A percentile compares a stretch with the other conserved stretches of the same genome.
Evolutionary conservation across 2,329 filamentous ascomycete genomes (phyloP).

Genomic region (Pseudogymnoascus verrucosus): DNA sequence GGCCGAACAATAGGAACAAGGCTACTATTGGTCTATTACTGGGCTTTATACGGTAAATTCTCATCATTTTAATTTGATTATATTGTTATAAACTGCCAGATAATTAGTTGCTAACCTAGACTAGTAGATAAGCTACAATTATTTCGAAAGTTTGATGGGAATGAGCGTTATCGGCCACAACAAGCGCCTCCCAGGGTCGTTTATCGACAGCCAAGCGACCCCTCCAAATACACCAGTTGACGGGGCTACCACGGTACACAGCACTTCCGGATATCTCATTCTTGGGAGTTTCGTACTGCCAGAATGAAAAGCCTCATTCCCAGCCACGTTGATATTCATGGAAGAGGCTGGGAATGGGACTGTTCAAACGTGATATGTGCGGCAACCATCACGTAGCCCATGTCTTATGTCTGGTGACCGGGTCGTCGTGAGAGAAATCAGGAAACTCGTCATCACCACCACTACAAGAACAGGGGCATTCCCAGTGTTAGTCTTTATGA

Average conservation of each 20-base stretch:
- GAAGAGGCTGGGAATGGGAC: neutral
- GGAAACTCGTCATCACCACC: neutral
- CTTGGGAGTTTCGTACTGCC: neutral
- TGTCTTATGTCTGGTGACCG: neutral
- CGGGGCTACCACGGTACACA: neutral
- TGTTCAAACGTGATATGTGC: neutral
- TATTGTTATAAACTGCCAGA: neutral
- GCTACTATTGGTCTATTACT: neutral
- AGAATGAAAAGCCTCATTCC: neutral
- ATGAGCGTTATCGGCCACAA: neutral
- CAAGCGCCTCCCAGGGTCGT: neutral
- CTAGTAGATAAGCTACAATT: neutral
- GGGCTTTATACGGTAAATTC: neutral
- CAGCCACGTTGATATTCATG: neutral
- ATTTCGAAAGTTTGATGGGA: neutral
- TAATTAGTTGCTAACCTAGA: neutral
- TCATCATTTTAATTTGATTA: neutral
- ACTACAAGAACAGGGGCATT: neutral
- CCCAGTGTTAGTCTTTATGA: neutral
- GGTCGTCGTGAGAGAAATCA: neutral
- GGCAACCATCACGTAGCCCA: neutral
- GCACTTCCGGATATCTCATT: neutral
- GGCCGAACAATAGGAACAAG: neutral
- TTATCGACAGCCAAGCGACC: neutral
- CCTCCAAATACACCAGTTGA: neutral